Evolutionary conservation across 2,329 filamentous ascomycete genomes (phyloP), one percentile per base, ranked within the genome.

Genomic region (Dichotomopilus funicola): DNA sequence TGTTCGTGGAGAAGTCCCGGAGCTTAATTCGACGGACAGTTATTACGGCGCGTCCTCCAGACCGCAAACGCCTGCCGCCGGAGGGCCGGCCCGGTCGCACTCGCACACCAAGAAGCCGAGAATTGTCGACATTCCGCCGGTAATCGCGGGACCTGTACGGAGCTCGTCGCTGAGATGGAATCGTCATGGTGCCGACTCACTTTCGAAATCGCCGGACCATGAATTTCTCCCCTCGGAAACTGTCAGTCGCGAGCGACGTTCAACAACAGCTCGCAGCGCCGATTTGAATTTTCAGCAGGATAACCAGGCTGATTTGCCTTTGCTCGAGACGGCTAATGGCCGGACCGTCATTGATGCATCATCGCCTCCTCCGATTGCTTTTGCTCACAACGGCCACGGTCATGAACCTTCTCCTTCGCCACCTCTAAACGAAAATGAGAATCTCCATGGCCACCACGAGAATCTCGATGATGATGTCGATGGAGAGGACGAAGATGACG

Each of bases 51-150:
- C 33, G 4, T 45, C 51, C 9, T 44, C 50, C 6, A 58, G 57
- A 4, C 59, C 58, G 8, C 49, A 51, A 19, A 60, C 59, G 9
- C 56, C 62, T 7, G 49, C 53, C 3, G 19, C 19, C 19, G 19
- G 19, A 2, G 19, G 19, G 2, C 19, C 19, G 19, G 51, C 38
- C 9, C 61, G 53, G 9, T 12, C 37, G 7, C 49, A 19, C 2
- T 53, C 51, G 7, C 49, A 19, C 2, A 51, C 51, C 31, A 60
- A 60, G 11, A 57, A 54, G 36, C 58, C 63, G 9, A 60, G 62
- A 3, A 53, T 64, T 4, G 43, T 65, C 41, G 52, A 63, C 43
- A 63, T 65, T 13, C 62, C 58, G 3, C 61, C 62, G 3, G 33
- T 59, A 12, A 34, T 50, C 1, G 49, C 55, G 9, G 19, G 38